phyloP scores from a whole-genome alignment of 2,329 filamentous ascomycete species.

The Graphilbum sp. region DNA sequence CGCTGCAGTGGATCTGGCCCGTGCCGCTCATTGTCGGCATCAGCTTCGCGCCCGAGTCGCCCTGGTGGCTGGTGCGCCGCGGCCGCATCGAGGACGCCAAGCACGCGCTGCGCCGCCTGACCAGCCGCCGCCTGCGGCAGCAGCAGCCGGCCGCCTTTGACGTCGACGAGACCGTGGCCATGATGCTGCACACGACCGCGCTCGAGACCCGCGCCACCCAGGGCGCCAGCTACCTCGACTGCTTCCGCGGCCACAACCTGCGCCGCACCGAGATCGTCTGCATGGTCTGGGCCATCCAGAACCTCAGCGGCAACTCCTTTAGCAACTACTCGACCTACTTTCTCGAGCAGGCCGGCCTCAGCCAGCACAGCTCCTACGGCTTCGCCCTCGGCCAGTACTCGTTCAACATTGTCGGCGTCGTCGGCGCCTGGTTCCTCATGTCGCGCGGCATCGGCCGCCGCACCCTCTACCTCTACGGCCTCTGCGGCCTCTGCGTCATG shows the following conservation, averaged over 20 bases:
- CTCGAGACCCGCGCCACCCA: conserved; percentile 54
- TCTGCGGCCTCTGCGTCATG: conserved; percentile 58
- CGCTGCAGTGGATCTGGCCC: conserved; percentile 63
- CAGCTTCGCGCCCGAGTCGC: conserved; percentile 51
- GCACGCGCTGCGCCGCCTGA: conserved; percentile 46
- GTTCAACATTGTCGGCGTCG: conserved; percentile 65
- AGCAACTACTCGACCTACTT: conserved; percentile 52
- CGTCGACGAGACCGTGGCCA: conserved; percentile 68
- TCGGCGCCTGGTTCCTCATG: conserved; percentile 72
- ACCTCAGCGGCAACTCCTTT: conserved; percentile 46
- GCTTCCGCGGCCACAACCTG: conserved; percentile 64
- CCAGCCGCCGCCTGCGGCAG: conserved; percentile 23
- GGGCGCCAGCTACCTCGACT: conserved; percentile 64
- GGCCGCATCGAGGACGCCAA: conserved; percentile 50
- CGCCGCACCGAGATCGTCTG: conserved; percentile 60
- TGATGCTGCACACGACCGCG: conserved; percentile 84
- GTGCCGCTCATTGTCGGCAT: conserved; percentile 49
- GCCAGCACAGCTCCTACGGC: conserved; percentile 33
- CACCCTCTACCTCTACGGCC: conserved; percentile 58
- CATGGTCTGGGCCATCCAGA: conserved; percentile 48
- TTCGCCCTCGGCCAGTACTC: conserved; percentile 49
- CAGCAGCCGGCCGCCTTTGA: conserved; percentile 54
- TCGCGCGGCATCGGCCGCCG: conserved; percentile 58
- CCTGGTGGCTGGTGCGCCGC: conserved; percentile 61
- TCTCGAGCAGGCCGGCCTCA: conserved; percentile 40